Evolutionary conservation across 441 rosid genomes (phyloP), one percentile per base, ranked within the genome.

Genomic region (Bruguiera hainesii): DNA sequence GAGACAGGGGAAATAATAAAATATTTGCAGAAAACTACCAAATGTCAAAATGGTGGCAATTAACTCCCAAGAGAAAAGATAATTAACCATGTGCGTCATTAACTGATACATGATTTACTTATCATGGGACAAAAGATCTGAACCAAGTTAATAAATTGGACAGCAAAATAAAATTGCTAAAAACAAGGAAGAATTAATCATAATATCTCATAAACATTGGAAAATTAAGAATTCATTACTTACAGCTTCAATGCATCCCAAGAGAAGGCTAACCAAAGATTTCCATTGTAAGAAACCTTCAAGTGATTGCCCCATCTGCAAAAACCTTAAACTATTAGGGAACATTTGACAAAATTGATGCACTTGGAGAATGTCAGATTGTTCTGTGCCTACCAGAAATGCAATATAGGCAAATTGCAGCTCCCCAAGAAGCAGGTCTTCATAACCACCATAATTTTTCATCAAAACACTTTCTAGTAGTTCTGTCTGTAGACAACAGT

Each of bases 301-400:
- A 74, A 91, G 92, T 57, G 98, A 94, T 67, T 94, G 96, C 28
- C 97, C 97, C 93, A 91, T 89, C 98, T 91, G 92, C 85, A 87
- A 18, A 72, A 42, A 63, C 66, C 58, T 60, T 37, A 13, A 58
- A 33, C 28, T 31, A 7, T 51, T 55, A 70, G 66, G 20, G 71
- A 71, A 31, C 58, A 72, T 25, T 7, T 53, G 64, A 74, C 53
- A 61, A 7, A 39, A 28, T 71, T 21, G 65, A 42, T 9, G 10
- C 13, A 55, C 68, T 26, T 31, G 48, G 31, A 52, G 64, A 57
- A 71, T 64, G 29, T 48, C 7, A 57, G 25, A 26, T 60, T 68
- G 58, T 16, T 55, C 46, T 64, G 62, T 25, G 28, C 79, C 68
- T 87, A 91, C 98, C 97, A 91, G 63, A 81, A 94, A 94, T 30